These are phyloP conservation scores for Biancaea sappan DNA, from an alignment of 306 rosid genomes.

Conservation along the genomic window DNA sequence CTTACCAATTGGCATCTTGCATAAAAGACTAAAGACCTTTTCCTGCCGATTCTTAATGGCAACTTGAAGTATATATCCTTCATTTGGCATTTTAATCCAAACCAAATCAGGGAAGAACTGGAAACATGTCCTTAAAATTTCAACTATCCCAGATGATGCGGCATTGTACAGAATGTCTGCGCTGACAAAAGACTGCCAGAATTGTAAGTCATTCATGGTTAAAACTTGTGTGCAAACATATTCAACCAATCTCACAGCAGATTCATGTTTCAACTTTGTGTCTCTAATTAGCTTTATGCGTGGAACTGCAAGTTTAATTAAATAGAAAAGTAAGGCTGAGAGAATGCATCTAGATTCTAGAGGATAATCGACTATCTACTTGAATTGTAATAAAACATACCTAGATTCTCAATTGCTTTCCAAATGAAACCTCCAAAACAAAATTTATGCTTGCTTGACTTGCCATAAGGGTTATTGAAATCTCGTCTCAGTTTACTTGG, in stretches of 20 bases:
- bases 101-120: constrained; percentile 50
- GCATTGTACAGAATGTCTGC: constrained; percentile 29
- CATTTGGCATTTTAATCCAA: constrained; percentile 36
- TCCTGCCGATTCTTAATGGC: constrained; percentile 54
- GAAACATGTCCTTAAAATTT: constrained; percentile 46
- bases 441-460: constrained; percentile 26
- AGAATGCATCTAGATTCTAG: background rate
- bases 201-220: background rate
- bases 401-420: constrained; percentile 34
- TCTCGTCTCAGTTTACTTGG: constrained; percentile 28
- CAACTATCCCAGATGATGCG: constrained; percentile 49
- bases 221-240: constrained; percentile 37
- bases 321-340: background rate
- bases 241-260: constrained; percentile 45
- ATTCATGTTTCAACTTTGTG: constrained; percentile 44
- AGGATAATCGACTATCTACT: background rate
- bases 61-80: constrained; percentile 39
- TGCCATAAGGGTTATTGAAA: constrained; percentile 23
- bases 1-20: constrained; percentile 46
- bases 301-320: constrained; percentile 48
- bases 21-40: constrained; percentile 42
- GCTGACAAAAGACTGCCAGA: constrained; percentile 38
- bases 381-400: constrained; percentile 26
- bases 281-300: constrained; percentile 45
- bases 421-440: constrained; percentile 27